These are phyloP conservation scores for Ascochyta lentis DNA, from an alignment of 2,329 filamentous ascomycete genomes.

Conservation along the genomic window DNA sequence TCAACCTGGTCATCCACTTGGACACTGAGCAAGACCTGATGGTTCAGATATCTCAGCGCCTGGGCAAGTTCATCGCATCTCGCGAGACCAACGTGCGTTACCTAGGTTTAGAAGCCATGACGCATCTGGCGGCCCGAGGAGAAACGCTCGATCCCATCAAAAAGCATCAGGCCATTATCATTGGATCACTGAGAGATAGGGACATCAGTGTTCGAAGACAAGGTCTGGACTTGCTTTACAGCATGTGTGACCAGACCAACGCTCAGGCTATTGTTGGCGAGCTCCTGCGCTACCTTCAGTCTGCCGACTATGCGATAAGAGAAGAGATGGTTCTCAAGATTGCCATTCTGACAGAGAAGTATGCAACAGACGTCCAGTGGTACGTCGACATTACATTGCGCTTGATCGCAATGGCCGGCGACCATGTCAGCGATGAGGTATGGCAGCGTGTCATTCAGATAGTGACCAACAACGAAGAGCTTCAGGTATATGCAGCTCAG, in stretches of 20 bases:
- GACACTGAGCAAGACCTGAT: slow-evolving; percentile 94
- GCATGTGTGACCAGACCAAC: slow-evolving; percentile 98
- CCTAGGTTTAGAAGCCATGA: slow-evolving; percentile 95
- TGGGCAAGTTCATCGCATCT: slow-evolving; percentile 96
- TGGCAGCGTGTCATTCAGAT: slow-evolving; percentile 99
- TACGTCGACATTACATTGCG: slow-evolving; percentile 97
- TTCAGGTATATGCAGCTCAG: slow-evolving; percentile 95
- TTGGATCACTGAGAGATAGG: slow-evolving; percentile 90
- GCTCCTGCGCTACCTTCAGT: slow-evolving; percentile 91
- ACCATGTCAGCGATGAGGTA: slow-evolving; percentile 98
- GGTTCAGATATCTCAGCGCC: slow-evolving; percentile 89
- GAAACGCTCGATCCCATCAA: slow-evolving; percentile 98
- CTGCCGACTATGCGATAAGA: slow-evolving; percentile 94
- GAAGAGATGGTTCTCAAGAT: slow-evolving; percentile 99
- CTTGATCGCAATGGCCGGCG: slow-evolving; percentile 93
- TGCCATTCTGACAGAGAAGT: slow-evolving; percentile 97
- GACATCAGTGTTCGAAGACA: slow-evolving; percentile 98
- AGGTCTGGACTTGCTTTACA: slow-evolving; percentile 94
- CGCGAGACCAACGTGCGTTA: slow-evolving; percentile 97
- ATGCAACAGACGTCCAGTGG: slow-evolving; percentile 98
- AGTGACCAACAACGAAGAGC: slow-evolving; percentile 97
- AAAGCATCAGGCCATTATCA: slow-evolving; percentile 94
- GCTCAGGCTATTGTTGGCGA: slow-evolving; percentile 92
- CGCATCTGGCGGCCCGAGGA: slow-evolving; percentile 89
- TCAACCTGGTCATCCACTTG: slow-evolving; percentile 96